Evolutionary conservation across 257 asterid genomes (phyloP), one percentile per base, ranked within the genome.

Genomic region (Fraxinus excelsior): DNA sequence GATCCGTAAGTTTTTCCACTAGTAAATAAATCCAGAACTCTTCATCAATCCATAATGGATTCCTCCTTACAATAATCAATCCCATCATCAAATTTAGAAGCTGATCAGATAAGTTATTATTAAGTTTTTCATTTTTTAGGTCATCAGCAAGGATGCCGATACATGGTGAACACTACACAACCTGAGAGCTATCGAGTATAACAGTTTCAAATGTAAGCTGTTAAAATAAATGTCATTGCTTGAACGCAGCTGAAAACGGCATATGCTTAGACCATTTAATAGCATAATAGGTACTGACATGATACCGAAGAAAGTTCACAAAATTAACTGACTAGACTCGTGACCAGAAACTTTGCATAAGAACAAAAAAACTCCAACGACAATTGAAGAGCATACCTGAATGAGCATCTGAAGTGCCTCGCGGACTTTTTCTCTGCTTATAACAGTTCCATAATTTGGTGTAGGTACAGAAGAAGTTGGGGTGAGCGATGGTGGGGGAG

Each of bases 401-500:
- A 91, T 91, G 44, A 95, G 94, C 71, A 80, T 72, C 80, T 85
- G 87, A 82, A 95, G 96, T 71, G 99, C 96, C 76, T 94, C 97
- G 67, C 88, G 91, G 74, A 96, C 90, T 81, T 88, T 96, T 62
- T 96, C 98, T 84, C 93, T 87, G 86, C 78, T 92, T 28, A 92
- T 79, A 71, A 80, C 78, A 72, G 91, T 85, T 78, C 80, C 90
- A 86, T 83, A 83, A 84, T 83, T 90, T 28, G 90, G 87, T 31
- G 86, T 62, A 53, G 91, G 79, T 74, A 81, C 80, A 81, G 86
- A 62, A 80, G 87, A 56, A 71, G 88, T 78, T 31, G 98, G 96
- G 76, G 98, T 90, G 75, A 96, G 95, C 8, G 97, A 93, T 19
- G 91, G 97, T 46, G 99, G 98, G 18, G 99, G 99, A 13, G 94